Evolutionary conservation across 2,329 filamentous ascomycete species (phyloP).

Genomic region (Penicillium sp.): DNA sequence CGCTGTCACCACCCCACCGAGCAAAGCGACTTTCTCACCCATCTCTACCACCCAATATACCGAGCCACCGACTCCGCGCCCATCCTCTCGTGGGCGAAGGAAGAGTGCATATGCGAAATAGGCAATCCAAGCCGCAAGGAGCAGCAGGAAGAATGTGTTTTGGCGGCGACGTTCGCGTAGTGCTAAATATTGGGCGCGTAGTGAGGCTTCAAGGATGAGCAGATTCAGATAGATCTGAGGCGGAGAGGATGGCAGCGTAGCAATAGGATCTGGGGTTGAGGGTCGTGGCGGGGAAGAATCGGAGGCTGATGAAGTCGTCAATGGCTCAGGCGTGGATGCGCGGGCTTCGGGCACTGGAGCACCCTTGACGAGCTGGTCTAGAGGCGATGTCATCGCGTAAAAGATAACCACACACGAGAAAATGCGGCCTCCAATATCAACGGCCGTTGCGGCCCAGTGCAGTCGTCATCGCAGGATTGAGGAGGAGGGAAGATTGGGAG

Average conservation of each 20-base stretch:
- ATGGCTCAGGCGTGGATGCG: conserved; percentile 27
- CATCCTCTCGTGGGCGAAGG: conserved; percentile 93
- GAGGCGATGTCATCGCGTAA: conserved; percentile 57
- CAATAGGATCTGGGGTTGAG: conserved; percentile 65
- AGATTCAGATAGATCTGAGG: conserved; percentile 98
- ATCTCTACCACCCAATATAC: conserved; percentile 97
- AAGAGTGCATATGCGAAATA: conserved; percentile 89
- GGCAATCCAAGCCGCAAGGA: conserved; percentile 75
- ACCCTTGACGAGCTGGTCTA: conserved; percentile 92
- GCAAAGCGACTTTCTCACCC: conserved; percentile 83
- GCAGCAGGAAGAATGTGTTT: conserved; percentile 84
- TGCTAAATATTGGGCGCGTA: conserved; percentile 89
- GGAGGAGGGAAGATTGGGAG: conserved; percentile 11
- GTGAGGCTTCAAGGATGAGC: conserved; percentile 88
- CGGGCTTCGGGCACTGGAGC: conserved; percentile 58
- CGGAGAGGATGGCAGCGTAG: conserved; percentile 80
- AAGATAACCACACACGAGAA: conserved; percentile 3
- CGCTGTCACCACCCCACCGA: conserved; percentile 83
- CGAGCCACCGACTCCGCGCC: conserved; percentile 81
- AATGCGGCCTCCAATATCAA: conserved; percentile 12
- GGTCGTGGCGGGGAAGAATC: conserved; percentile 46
- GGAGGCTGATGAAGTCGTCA: conserved; percentile 29
- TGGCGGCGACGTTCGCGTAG: conserved; percentile 83
- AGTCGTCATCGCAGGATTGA: conserved; percentile 24
- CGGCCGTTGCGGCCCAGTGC: conserved; percentile 32